A percentile compares a stretch with the other conserved stretches of the same genome.
Evolutionary conservation across 2,329 filamentous ascomycete species (phyloP).

Genomic region (Plectosphaerella cucumerina): DNA sequence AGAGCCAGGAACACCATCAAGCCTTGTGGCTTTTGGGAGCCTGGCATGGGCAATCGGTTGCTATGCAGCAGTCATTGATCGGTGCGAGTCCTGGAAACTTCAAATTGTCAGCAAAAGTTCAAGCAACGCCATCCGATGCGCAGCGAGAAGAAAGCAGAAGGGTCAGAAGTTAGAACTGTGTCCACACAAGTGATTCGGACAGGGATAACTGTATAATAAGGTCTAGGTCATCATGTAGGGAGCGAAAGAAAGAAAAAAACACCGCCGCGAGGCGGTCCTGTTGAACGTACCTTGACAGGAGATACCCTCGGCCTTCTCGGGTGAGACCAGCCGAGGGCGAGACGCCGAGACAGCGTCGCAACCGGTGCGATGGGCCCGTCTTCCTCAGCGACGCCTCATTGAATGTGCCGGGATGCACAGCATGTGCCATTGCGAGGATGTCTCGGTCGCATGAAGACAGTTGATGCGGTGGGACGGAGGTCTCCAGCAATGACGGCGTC

Average conservation of each 20-base stretch:
- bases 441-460: too few species aligned
- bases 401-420: neutral
- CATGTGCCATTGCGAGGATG: too few species aligned
- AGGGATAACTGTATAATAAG: conserved; percentile 1
- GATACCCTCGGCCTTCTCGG: neutral
- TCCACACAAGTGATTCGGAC: conserved; percentile 1
- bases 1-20: too few species aligned
- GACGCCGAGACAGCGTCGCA: too few species aligned
- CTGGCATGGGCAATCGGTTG: too few species aligned
- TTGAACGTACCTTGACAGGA: neutral
- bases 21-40: too few species aligned
- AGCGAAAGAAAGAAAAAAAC: neutral
- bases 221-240: neutral
- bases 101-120: neutral
- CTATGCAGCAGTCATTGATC: too few species aligned
- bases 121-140: neutral
- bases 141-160: neutral
- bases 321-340: neutral
- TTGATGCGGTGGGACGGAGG: too few species aligned
- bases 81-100: too few species aligned
- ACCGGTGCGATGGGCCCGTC: too few species aligned
- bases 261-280: neutral
- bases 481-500: too few species aligned
- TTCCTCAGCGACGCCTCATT: neutral
- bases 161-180: neutral